Conservation (phyloP, 2,329 filamentous ascomycete species). For the Colletotrichum sidae region DNA sequence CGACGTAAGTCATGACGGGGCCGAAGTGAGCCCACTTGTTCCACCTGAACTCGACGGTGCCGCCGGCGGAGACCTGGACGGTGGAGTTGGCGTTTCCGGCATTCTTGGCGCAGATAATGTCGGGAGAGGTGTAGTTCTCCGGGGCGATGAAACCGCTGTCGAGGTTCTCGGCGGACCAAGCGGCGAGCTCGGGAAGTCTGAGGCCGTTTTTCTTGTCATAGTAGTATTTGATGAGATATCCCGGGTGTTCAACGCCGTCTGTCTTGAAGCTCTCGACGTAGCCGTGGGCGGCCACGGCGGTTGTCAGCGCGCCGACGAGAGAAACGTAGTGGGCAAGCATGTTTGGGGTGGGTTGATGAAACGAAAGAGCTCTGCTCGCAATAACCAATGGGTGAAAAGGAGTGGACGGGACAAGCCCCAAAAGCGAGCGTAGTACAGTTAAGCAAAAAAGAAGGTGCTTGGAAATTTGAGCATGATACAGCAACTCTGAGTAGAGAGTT, state of each 20-base stretch:
- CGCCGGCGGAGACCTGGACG: conserved; percentile 53
- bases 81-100: conserved; percentile 50
- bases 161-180: conserved; percentile 54
- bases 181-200: conserved; percentile 40
- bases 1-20: conserved; percentile 73
- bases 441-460: too few species aligned
- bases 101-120: conserved; percentile 59
- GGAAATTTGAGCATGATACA: too few species aligned
- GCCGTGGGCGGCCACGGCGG: conserved; percentile 12
- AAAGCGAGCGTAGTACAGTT: too few species aligned
- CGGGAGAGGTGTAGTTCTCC: conserved; percentile 49
- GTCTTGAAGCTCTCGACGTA: conserved; percentile 11
- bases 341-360: neutral
- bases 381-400: neutral
- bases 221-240: conserved; percentile 38
- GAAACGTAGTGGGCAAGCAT: neutral
- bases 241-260: conserved; percentile 27
- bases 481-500: too few species aligned
- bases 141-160: conserved; percentile 63
- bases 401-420: neutral
- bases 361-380: neutral
- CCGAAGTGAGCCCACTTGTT: conserved; percentile 54
- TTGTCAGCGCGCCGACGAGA: neutral
- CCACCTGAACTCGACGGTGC: conserved; percentile 54
- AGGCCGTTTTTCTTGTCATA: conserved; percentile 27